A percentile compares a stretch with the other conserved stretches of the same genome.
These are phyloP conservation scores for Penicillium robsamsonii DNA, from an alignment of 495 filamentous ascomycete species.

Conservation along the genomic window DNA sequence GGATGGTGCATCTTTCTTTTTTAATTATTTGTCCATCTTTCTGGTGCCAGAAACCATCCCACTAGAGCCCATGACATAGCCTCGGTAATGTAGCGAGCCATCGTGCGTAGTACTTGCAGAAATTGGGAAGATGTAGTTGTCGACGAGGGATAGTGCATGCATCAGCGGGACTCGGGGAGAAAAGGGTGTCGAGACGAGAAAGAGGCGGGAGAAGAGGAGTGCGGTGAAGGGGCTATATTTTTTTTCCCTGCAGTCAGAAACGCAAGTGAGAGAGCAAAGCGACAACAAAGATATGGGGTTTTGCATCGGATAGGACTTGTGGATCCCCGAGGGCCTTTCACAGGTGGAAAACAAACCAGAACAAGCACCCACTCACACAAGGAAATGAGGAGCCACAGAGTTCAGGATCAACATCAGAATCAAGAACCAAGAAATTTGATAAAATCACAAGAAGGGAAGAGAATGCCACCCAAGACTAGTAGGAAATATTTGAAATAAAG, in stretches of 20 bases:
- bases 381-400: neutral
- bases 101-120: neutral
- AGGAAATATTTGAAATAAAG: constrained; percentile 14
- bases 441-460: constrained; percentile 25
- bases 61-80: neutral
- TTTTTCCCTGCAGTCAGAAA: constrained; percentile 5
- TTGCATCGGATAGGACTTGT: constrained; percentile 4
- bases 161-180: neutral
- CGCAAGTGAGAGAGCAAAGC: constrained; percentile 9
- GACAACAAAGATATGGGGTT: constrained; percentile 3
- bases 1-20: neutral
- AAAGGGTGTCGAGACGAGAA: constrained; percentile 1
- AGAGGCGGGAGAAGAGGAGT: neutral
- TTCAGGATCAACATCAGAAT: neutral
- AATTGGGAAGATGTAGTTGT: neutral
- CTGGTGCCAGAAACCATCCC: neutral
- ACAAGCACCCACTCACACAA: constrained; percentile 8
- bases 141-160: constrained; percentile 1
- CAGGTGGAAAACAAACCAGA: constrained; percentile 6
- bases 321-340: constrained; percentile 1
- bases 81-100: neutral
- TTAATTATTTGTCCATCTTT: neutral
- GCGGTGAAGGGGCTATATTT: constrained; percentile 4
- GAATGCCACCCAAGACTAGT: constrained; percentile 30
- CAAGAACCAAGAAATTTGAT: constrained; percentile 8